Percentiles rank a stretch among this genome's conserved stretches.
Evolutionary conservation across 768 basidiomycete species (phyloP).

Genomic region (Tricholoma terreum): DNA sequence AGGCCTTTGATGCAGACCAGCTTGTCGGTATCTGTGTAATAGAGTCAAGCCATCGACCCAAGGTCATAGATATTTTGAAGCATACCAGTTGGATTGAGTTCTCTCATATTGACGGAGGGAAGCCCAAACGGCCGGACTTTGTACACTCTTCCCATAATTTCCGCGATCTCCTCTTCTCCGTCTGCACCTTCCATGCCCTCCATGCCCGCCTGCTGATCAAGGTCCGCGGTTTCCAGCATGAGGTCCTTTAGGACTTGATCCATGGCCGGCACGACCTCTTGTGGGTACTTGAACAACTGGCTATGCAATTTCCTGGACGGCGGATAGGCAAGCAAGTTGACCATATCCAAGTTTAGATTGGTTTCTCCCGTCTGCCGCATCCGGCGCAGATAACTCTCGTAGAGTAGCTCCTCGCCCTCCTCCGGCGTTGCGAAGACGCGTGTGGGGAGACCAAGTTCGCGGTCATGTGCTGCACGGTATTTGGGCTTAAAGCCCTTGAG

Average conservation of each 20-base stretch:
- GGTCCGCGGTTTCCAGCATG: constrained; percentile 84
- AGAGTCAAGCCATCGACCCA: not conserved
- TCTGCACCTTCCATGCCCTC: constrained; percentile 75
- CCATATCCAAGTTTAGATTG: constrained; percentile 86
- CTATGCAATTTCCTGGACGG: constrained; percentile 77
- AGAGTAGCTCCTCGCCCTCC: constrained; percentile 66
- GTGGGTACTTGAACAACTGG: constrained; percentile 90
- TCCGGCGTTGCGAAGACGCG: constrained; percentile 54
- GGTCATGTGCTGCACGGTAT: constrained; percentile 74
- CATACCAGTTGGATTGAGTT: constrained; percentile 87
- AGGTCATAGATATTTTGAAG: constrained; percentile 1
- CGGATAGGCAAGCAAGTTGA: constrained; percentile 85
- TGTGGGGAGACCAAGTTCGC: constrained; percentile 52
- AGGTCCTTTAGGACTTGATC: constrained; percentile 94
- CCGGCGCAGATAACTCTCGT: constrained; percentile 76
- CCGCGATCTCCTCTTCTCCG: constrained; percentile 83
- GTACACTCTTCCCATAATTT: constrained; percentile 84
- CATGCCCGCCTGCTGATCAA: constrained; percentile 66
- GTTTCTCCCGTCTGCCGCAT: constrained; percentile 93
- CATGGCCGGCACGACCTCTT: constrained; percentile 96
- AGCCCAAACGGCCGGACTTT: constrained; percentile 93
- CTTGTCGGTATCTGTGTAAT: constrained; percentile 86
- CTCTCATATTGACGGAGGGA: constrained; percentile 86
- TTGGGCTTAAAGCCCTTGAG: constrained; percentile 91
- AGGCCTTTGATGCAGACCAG: constrained; percentile 94